phyloP scores from a whole-genome alignment of 768 basidiomycete species.

The Lactarius tabidus region DNA sequence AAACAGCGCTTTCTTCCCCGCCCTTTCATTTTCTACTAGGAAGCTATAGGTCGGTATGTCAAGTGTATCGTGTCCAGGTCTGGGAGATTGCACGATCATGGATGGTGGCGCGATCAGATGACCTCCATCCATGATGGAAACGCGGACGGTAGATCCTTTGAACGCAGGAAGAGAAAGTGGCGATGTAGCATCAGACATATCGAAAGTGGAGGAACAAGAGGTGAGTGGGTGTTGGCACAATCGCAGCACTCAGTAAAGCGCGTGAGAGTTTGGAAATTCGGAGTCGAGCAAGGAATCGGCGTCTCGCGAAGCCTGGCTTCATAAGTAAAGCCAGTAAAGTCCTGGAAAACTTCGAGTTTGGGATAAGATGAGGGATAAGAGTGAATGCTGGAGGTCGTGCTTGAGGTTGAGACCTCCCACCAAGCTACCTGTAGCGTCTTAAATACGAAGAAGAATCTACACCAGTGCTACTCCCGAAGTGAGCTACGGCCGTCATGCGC shows the following conservation, averaged over 20 bases:
- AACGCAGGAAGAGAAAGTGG: neutral
- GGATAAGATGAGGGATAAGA: neutral
- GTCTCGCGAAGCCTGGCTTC: too few species aligned
- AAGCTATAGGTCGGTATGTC: slow-evolving; percentile 1
- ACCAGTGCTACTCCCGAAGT: neutral
- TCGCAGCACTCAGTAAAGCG: neutral
- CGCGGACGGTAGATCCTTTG: neutral
- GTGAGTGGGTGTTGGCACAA: neutral
- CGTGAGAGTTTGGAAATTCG: neutral
- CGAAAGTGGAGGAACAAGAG: neutral
- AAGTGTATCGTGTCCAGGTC: neutral
- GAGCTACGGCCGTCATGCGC: neutral
- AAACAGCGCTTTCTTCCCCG: neutral
- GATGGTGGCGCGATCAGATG: neutral
- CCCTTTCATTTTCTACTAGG: slow-evolving; percentile 1
- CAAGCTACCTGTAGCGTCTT: neutral
- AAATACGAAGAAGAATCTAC: neutral
- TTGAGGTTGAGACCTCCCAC: neutral
- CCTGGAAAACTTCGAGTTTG: neutral
- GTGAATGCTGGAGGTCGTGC: neutral
- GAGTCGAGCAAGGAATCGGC: neutral
- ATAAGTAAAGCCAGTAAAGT: neutral
- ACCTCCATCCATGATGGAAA: neutral
- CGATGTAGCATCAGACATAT: neutral
- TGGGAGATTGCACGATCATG: neutral